Base-by-base conservation (phyloP, 2,329 filamentous ascomycete genomes). In the Westerdykella aurantiaca region DNA sequence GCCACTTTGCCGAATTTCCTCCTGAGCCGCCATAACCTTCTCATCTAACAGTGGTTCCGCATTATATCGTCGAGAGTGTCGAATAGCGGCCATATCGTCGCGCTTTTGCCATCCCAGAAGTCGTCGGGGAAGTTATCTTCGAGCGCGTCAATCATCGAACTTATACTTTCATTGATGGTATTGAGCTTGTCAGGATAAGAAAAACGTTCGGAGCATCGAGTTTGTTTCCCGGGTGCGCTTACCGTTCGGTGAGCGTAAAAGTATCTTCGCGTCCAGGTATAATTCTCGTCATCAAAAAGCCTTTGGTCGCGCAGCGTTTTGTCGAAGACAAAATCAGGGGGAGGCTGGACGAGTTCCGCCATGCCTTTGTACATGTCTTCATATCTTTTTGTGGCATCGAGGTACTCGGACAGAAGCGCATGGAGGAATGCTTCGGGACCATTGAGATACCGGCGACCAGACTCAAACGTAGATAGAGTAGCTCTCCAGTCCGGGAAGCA, bases 351-450 rank as follows among this genome's bases (percentile, higher is more conserved):
- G 41, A 83, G 70, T 46, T 76, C 74, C 4, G 74, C 76, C 38
- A 83, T 80, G 22, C 69, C 67, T 45, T 75, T 72, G 49, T 80
- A 77, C 1, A 83, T 74, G 14, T 76, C 72, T 34, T 74, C 70
- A 48, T 81, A 80, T 22, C 80, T 67, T 53, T 79, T 79, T 37
- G 76, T 70, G 0, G 80, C 80, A 53, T 83, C 80, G 43, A 74
- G 70, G 49, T 80, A 83, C 55, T 84, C 81, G 0, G 75, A 71
- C 2, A 79, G 69, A 2, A 84, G 62, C 0, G 78, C 73, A 45
- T 79, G 71, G 0, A 83, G 61, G 43, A 84, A 83, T 0, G 80
- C 80, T 51, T 81, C 77, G 0, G 79, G 77, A 0, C 81, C 81
- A 41, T 80, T 82, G 39, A 77, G 70, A 48, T 80, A 81, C 39